Evolutionary conservation across 208 protist genomes (phyloP).

Genomic region (Wallacemonas collosoma): DNA sequence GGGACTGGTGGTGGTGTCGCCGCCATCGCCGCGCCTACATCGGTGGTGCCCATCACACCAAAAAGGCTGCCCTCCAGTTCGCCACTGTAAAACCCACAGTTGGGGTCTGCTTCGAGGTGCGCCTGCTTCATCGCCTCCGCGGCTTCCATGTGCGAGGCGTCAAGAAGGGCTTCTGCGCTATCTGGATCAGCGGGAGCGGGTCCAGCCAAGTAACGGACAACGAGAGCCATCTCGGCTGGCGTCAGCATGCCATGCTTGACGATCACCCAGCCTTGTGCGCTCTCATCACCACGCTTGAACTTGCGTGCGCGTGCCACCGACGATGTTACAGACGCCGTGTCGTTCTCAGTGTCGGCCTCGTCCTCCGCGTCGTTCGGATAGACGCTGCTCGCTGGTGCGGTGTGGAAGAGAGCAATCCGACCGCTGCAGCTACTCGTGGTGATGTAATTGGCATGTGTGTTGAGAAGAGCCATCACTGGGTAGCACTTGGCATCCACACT

Average conservation of each 20-base stretch:
- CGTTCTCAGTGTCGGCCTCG: conserved; percentile 7
- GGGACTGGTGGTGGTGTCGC: conserved; percentile 27
- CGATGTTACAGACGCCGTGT: background rate
- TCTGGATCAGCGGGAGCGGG: background rate
- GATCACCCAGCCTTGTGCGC: conserved; percentile 81
- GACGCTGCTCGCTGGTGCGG: conserved; percentile 12
- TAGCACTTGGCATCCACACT: conserved; percentile 77
- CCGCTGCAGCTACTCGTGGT: conserved; percentile 91
- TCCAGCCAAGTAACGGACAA: conserved; percentile 71
- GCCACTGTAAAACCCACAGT: conserved; percentile 23
- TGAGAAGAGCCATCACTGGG: conserved; percentile 71
- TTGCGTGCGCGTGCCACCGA: conserved; percentile 4
- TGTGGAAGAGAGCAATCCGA: conserved; percentile 88
- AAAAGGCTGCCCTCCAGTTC: conserved; percentile 68
- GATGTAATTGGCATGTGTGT: conserved; percentile 76
- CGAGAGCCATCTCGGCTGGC: conserved; percentile 46
- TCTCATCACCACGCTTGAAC: conserved; percentile 64
- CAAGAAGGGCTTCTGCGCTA: conserved; percentile 6
- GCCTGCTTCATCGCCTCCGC: background rate
- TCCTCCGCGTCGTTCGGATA: background rate
- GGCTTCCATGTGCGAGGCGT: conserved; percentile 22
- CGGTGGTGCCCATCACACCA: background rate
- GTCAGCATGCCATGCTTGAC: conserved; percentile 82
- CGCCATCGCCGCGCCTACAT: background rate
- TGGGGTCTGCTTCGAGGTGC: background rate